Conservation (phyloP, 768 basidiomycete species). For the Rhizopogon sp. region DNA sequence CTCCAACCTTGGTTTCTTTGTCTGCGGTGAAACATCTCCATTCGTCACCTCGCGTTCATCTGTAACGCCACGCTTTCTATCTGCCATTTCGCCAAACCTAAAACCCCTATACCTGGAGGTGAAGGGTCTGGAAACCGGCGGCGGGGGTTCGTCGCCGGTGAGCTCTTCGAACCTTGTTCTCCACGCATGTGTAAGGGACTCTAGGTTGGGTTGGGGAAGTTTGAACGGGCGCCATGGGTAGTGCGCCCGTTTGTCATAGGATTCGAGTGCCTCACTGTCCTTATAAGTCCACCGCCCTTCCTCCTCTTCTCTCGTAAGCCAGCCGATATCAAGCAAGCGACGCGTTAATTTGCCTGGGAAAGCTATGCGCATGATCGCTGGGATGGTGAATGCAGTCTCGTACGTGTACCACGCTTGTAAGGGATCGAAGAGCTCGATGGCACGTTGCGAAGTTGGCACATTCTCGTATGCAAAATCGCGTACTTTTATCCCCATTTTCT, state of each 20-base stretch:
- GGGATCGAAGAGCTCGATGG: constrained; percentile 26
- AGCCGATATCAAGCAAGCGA: constrained; percentile 23
- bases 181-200: constrained; percentile 21
- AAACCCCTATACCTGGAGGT: constrained; percentile 12
- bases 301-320: constrained; percentile 20
- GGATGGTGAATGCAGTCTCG: constrained; percentile 18
- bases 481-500: constrained; percentile 23
- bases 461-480: constrained; percentile 27
- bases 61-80: constrained; percentile 20
- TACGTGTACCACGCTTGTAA: constrained; percentile 26
- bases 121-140: constrained; percentile 18
- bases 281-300: constrained; percentile 18
- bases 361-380: constrained; percentile 11
- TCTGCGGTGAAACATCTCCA: constrained; percentile 12
- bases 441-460: constrained; percentile 10
- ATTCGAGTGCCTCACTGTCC: constrained; percentile 21
- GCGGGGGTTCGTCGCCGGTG: constrained; percentile 24
- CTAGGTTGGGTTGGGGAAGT: constrained; percentile 19
- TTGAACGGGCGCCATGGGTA: constrained; percentile 24
- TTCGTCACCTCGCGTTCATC: constrained; percentile 8
- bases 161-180: constrained; percentile 24
- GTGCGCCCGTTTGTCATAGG: constrained; percentile 16
- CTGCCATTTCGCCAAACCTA: constrained; percentile 8
- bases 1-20: constrained; percentile 24
- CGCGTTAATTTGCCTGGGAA: constrained; percentile 22